Percentiles rank a stretch among this genome's conserved stretches.
Conservation (phyloP, 805 yeast genomes). For the Wickerhamiella brachini region DNA sequence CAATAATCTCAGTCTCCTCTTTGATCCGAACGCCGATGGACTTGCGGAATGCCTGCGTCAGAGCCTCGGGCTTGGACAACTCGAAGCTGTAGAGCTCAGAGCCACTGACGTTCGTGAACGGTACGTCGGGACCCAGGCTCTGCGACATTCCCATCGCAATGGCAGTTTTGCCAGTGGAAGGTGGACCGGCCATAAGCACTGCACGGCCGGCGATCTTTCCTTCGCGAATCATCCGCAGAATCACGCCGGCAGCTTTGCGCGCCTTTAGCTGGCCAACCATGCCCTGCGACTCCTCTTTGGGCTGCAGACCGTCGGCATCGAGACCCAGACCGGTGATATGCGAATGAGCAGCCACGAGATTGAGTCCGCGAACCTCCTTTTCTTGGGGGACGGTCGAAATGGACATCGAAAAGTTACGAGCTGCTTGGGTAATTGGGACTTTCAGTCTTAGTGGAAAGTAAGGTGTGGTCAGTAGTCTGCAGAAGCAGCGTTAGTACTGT, state of each 20-base stretch:
- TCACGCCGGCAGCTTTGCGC: constrained; percentile 89
- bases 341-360: constrained; percentile 92
- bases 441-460: too few species aligned
- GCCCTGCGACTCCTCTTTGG: constrained; percentile 73
- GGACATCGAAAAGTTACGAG: constrained; percentile 22
- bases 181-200: constrained; percentile 92
- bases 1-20: constrained; percentile 94
- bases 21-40: constrained; percentile 90
- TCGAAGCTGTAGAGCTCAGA: constrained; percentile 88
- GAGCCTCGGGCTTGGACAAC: constrained; percentile 86
- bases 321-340: constrained; percentile 96
- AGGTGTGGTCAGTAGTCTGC: too few species aligned
- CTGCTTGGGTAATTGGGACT: too few species aligned
- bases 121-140: constrained; percentile 54
- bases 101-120: constrained; percentile 91
- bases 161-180: constrained; percentile 98
- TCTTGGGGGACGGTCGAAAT: constrained; percentile 30
- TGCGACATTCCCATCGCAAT: constrained; percentile 74
- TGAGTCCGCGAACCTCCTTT: constrained; percentile 45
- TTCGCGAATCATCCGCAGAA: constrained; percentile 82
- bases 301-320: constrained; percentile 69
- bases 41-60: constrained; percentile 91
- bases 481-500: too few species aligned
- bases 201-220: constrained; percentile 97
- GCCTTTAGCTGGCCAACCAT: constrained; percentile 97